Conservation (phyloP, 1,284 basidiomycete species). For the Schizophyllum amplum region DNA sequence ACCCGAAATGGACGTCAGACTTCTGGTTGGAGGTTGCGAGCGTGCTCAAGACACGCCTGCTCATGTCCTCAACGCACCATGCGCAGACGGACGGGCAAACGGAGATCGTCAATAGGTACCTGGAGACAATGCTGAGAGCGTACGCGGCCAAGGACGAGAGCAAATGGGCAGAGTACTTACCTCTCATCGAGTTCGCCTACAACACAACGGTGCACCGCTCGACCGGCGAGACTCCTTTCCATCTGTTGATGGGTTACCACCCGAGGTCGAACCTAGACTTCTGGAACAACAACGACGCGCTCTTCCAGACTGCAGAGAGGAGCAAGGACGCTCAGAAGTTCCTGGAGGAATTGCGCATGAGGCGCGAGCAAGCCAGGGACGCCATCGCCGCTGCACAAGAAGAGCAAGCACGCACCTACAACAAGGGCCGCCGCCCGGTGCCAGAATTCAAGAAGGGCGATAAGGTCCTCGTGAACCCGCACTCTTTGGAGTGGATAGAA, state of each 20-base stretch:
- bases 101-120: constrained; percentile 15
- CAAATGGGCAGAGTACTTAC: constrained; percentile 21
- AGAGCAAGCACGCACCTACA: constrained; percentile 13
- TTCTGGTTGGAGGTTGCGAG: constrained; percentile 9
- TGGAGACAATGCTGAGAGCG: constrained; percentile 16
- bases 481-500: constrained; percentile 18
- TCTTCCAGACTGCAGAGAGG: neutral
- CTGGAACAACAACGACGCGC: neutral
- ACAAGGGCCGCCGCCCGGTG: constrained; percentile 7
- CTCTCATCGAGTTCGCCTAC: constrained; percentile 15
- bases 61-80: constrained; percentile 22
- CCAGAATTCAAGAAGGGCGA: constrained; percentile 17
- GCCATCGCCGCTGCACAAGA: constrained; percentile 9
- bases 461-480: constrained; percentile 23
- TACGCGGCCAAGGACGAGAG: constrained; percentile 18
- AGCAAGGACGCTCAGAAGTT: neutral
- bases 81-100: constrained; percentile 21
- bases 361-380: constrained; percentile 1
- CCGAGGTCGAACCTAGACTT: constrained; percentile 10
- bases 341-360: neutral
- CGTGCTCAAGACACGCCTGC: constrained; percentile 15
- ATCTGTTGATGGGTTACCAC: constrained; percentile 13
- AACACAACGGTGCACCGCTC: constrained; percentile 8
- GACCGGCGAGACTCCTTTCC: constrained; percentile 2
- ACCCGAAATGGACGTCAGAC: constrained; percentile 3